Percentiles rank a stretch among this genome's conserved stretches.
These are phyloP conservation scores for Tulasnella sp. DNA, from an alignment of 768 basidiomycete species.

Conservation along the genomic window DNA sequence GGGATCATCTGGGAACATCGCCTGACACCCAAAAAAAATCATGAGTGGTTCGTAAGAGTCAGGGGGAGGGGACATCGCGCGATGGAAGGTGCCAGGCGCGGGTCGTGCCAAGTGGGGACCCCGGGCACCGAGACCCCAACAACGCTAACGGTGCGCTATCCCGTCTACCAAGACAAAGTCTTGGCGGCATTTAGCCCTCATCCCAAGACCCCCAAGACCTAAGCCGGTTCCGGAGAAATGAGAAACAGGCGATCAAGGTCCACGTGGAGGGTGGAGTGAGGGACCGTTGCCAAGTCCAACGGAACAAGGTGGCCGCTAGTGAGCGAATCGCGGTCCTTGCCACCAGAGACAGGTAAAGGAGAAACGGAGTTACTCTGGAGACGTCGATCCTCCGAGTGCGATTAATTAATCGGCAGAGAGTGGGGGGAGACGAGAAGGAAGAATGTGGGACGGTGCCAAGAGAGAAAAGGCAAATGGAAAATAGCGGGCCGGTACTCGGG, in stretches of 20 bases:
- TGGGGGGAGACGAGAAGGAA: not conserved
- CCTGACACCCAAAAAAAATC: conserved; percentile 43
- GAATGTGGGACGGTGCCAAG: not conserved
- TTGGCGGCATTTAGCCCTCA: not conserved
- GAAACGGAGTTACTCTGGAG: not conserved
- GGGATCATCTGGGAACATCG: conserved; percentile 86
- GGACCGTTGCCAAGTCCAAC: not conserved
- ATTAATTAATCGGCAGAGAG: not conserved
- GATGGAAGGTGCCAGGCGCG: no score
- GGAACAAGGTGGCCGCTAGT: not conserved
- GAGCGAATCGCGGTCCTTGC: not conserved
- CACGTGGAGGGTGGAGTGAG: not conserved
- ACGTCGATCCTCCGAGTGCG: not conserved
- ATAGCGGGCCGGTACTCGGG: not conserved
- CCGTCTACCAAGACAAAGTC: not conserved
- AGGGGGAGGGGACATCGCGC: not conserved
- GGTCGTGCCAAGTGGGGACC: not conserved
- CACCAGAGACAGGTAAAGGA: not conserved
- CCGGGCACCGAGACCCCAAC: not conserved
- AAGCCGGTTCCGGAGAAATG: not conserved
- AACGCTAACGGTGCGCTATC: not conserved
- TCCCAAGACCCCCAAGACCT: not conserved
- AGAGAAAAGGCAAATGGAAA: conserved; percentile 14
- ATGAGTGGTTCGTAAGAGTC: not conserved
- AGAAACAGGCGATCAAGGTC: not conserved